Evolutionary conservation across 805 yeast genomes (phyloP).

Genomic region (Komagataella ulmi): DNA sequence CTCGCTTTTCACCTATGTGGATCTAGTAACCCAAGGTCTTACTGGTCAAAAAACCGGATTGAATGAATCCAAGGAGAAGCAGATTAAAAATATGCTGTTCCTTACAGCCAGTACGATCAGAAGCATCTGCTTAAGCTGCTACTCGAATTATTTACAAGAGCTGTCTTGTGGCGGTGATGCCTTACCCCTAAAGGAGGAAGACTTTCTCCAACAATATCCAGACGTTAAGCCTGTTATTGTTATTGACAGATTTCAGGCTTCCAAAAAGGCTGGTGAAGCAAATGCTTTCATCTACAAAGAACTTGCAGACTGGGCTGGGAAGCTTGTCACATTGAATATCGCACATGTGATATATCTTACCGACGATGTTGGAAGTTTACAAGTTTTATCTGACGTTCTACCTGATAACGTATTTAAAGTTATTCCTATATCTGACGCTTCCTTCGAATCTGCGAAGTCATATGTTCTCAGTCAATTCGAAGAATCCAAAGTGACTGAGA

Average conservation of each 20-base stretch:
- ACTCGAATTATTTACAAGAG: slow-evolving; percentile 16
- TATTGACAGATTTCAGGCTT: slow-evolving; percentile 52
- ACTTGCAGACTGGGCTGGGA: slow-evolving; percentile 83
- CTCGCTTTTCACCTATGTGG: slow-evolving; percentile 63
- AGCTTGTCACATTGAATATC: slow-evolving; percentile 56
- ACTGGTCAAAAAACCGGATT: slow-evolving; percentile 92
- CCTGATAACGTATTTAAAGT: slow-evolving; percentile 83
- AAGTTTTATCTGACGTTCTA: slow-evolving; percentile 51
- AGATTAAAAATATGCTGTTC: slow-evolving; percentile 67
- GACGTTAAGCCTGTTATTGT: slow-evolving; percentile 78
- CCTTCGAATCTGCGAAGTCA: slow-evolving; percentile 49
- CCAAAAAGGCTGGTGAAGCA: slow-evolving; percentile 38
- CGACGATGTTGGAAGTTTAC: slow-evolving; percentile 69
- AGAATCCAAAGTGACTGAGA: slow-evolving; percentile 8
- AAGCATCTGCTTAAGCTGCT: slow-evolving; percentile 39
- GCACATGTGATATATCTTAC: slow-evolving; percentile 89
- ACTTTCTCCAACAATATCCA: slow-evolving; percentile 74
- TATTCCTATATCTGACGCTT: slow-evolving; percentile 70
- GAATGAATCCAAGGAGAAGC: slow-evolving; percentile 71
- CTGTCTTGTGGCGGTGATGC: slow-evolving; percentile 17
- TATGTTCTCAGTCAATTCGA: slow-evolving; percentile 51
- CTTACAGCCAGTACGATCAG: slow-evolving; percentile 65
- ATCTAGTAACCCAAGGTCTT: slow-evolving; percentile 76
- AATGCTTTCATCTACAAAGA: slow-evolving; percentile 59
- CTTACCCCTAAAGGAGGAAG: slow-evolving; percentile 50